Evolutionary conservation across 768 basidiomycete species (phyloP), one percentile per base, ranked within the genome.

Genomic region (Termitomyces sp.): DNA sequence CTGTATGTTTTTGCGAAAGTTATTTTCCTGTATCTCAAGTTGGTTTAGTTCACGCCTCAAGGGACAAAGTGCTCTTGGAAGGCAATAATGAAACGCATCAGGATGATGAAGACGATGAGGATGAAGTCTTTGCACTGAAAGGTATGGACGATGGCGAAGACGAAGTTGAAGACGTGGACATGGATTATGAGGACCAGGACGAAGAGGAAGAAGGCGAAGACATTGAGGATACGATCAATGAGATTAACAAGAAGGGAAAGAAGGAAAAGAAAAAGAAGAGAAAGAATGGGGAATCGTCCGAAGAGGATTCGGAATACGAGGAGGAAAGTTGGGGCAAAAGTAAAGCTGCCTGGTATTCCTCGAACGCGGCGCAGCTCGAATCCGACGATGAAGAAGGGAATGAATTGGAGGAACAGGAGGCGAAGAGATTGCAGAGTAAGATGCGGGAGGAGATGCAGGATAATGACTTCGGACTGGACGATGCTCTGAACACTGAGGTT

Each of bases 301-400:
- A 67, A 9, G 73, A 73, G 17, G 68, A 70, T 46, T 56, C 67
- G 54, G 66, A 67, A 41, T 68, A 69, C n/a, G 82, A 82, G 19
- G 81, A 82, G 23, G 74, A 92, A 70, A 82, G 81, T 1, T 98
- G 95, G 95, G 95, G 95, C 10, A 78, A 75, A 58, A 82, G 84
- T 60, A 87, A 87, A 71, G 78, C 84, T 40, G 87, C 84, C 4
- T 98, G 95, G 72, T 96, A 96, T 67, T 84, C 91, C 4, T 90
- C 89, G 4, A 93, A 92, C 68, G 92, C 90, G 32, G 87, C 79
- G 35, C 75, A 90, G 54, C 74, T 92, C 37, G 91, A 91, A 52
- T 88, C 87, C 37, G 90, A 91, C 63, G 89, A 95, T 61, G 95
- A 96, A 64, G 95, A 96, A 69, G 90, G 85, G 34, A 83, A 90